Percentiles rank a stretch among this genome's conserved stretches.
Evolutionary conservation across 75 land plant genomes (phyloP).

Genomic region (Isoetes taiwanensis): DNA sequence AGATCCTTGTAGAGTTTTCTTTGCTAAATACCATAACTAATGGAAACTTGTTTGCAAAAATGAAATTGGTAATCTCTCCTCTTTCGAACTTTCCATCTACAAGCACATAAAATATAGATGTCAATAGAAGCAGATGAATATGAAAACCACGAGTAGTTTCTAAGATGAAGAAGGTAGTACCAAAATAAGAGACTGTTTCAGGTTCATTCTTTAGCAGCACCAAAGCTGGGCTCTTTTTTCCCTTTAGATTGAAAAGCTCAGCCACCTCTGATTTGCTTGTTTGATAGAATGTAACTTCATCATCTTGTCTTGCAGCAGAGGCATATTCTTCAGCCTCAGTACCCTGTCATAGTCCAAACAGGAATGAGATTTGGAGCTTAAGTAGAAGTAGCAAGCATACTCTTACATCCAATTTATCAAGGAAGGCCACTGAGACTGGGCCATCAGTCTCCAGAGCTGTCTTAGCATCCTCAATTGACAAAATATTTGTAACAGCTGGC

Average conservation of each 20-base stretch:
- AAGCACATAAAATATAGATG: background rate
- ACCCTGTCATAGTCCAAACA: constrained; percentile 49
- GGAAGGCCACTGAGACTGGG: constrained; percentile 49
- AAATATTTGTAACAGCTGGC: constrained; percentile 42
- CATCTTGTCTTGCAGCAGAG: constrained; percentile 79
- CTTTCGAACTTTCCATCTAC: constrained; percentile 66
- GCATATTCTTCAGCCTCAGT: constrained; percentile 57
- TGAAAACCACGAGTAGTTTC: no score
- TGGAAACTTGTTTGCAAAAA: constrained; percentile 72
- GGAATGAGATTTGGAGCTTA: no score
- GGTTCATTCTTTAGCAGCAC: constrained; percentile 73
- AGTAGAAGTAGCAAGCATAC: no score
- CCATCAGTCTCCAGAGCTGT: constrained; percentile 30
- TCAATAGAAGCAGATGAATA: background rate
- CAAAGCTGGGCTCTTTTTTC: constrained; percentile 48
- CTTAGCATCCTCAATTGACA: constrained; percentile 61
- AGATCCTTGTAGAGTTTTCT: constrained; percentile 51
- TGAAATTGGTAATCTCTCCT: constrained; percentile 49
- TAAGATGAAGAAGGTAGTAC: no score
- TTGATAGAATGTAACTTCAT: constrained; percentile 73
- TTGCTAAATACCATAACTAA: constrained; percentile 62
- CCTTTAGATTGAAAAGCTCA: constrained; percentile 42
- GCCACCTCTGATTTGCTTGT: constrained; percentile 54
- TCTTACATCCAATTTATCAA: constrained; percentile 72
- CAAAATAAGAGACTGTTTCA: constrained; percentile 43